Evolutionary conservation across 2,329 filamentous ascomycete genomes (phyloP).

Genomic region (Ceratocystiopsis sp.): DNA sequence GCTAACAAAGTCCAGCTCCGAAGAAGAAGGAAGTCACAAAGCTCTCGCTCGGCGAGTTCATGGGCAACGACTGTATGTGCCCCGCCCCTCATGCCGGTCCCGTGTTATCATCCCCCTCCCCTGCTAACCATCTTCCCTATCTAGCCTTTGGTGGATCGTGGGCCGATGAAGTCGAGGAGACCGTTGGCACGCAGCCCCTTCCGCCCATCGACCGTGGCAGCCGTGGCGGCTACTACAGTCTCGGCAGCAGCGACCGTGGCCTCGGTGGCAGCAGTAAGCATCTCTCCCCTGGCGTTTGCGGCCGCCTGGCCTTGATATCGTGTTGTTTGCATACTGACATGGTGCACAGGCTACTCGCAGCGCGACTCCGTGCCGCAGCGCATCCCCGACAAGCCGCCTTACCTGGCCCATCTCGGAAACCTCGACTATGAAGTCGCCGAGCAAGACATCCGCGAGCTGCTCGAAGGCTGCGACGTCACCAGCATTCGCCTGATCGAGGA

Average conservation of each 20-base stretch:
- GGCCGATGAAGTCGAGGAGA: conserved; percentile 97
- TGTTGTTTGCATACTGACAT: neutral
- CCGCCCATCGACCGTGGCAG: conserved; percentile 30
- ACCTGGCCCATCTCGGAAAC: conserved; percentile 90
- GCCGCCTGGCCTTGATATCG: neutral
- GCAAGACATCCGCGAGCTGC: conserved; percentile 72
- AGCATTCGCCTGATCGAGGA: conserved; percentile 96
- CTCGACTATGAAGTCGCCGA: conserved; percentile 85
- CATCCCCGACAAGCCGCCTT: conserved; percentile 82
- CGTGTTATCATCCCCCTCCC: too few relatives aligned
- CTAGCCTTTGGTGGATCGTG: conserved; percentile 58
- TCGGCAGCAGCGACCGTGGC: conserved; percentile 10
- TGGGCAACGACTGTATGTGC: conserved; percentile 72
- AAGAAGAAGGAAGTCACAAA: conserved; percentile 90
- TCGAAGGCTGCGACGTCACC: conserved; percentile 66
- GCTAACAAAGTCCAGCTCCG: conserved; percentile 43
- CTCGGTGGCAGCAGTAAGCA: neutral
- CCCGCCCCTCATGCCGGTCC: conserved; percentile 3
- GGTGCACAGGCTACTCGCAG: conserved; percentile 24
- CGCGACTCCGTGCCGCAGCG: conserved; percentile 58
- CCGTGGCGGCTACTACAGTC: conserved; percentile 13
- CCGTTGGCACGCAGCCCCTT: conserved; percentile 43
- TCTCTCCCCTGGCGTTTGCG: neutral
- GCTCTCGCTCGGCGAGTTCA: conserved; percentile 94
- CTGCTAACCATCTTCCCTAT: neutral